phyloP scores from a whole-genome alignment of 805 yeast genomes.

The Cephaloascus albidus region DNA sequence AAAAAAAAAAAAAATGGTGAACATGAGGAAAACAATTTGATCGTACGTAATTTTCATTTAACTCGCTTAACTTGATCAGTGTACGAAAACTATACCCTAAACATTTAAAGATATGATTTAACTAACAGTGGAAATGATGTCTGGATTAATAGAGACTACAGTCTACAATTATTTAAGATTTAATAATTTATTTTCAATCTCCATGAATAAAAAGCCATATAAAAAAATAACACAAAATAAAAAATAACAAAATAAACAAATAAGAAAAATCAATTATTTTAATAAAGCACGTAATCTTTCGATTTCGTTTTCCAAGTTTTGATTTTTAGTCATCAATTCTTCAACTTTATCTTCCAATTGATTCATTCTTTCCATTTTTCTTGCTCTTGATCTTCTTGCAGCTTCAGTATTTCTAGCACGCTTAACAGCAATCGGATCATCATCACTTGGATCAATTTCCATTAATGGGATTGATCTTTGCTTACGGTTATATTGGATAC shows the following conservation, averaged over 20 bases:
- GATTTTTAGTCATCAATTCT: constrained; percentile 48
- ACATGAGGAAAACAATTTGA: too few relatives aligned
- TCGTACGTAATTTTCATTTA: too few relatives aligned
- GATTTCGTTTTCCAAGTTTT: constrained; percentile 55
- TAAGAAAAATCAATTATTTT: constrained; percentile 8
- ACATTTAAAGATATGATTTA: too few relatives aligned
- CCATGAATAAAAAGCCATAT: too few relatives aligned
- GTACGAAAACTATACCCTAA: too few relatives aligned
- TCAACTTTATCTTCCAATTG: constrained; percentile 77
- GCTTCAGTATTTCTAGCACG: constrained; percentile 98
- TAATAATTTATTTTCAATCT: too few relatives aligned
- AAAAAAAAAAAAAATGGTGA: too few relatives aligned
- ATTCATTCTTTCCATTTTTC: constrained; percentile 80
- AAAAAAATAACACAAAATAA: not conserved
- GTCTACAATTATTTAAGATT: too few relatives aligned
- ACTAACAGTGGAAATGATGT: too few relatives aligned
- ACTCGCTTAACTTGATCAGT: too few relatives aligned
- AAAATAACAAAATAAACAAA: not conserved
- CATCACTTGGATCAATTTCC: constrained; percentile 52
- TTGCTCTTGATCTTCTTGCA: constrained; percentile 90
- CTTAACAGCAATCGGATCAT: constrained; percentile 68
- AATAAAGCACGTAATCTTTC: constrained; percentile 44
- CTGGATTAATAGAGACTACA: too few relatives aligned
- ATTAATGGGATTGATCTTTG: constrained; percentile 62
- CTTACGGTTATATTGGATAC: constrained; percentile 70